Percentiles rank a stretch among this genome's conserved stretches.
These are phyloP conservation scores for Apocynum venetum DNA, from an alignment of 257 asterid species.

Conservation along the genomic window DNA sequence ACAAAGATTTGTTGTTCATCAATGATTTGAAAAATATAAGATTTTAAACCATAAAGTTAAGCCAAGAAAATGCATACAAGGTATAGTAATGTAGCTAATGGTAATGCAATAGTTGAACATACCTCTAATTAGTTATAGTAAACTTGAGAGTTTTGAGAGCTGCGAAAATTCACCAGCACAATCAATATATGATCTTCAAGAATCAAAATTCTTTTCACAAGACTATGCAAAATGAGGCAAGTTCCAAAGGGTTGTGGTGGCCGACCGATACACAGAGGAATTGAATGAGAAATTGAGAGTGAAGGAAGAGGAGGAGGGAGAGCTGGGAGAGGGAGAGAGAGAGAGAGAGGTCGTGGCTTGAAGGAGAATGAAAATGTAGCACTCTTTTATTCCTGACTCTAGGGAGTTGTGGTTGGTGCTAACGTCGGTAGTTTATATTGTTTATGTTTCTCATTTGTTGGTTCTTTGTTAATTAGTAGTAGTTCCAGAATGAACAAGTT, in stretches of 20 bases:
- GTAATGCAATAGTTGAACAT: background rate
- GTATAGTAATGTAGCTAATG: background rate
- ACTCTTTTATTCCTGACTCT: constrained; percentile 29
- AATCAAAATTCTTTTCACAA: too few relatives aligned
- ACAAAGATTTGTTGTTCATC: background rate
- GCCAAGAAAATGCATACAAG: too few relatives aligned
- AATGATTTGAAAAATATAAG: background rate
- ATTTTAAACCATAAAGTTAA: too few relatives aligned
- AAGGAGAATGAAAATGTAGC: constrained; percentile 27
- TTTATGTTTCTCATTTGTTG: constrained; percentile 3
- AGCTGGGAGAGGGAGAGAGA: background rate
- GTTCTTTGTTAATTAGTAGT: constrained; percentile 2
- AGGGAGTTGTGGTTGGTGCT: constrained; percentile 31
- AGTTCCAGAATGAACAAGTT: constrained; percentile 12
- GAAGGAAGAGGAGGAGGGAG: background rate
- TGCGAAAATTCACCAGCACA: background rate
- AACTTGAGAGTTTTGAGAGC: background rate
- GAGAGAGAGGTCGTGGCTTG: constrained; percentile 19
- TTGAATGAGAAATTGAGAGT: background rate
- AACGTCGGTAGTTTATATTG: constrained; percentile 21
- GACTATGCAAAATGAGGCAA: too few relatives aligned
- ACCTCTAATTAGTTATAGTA: constrained; percentile 2
- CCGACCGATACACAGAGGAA: background rate
- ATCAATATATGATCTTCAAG: background rate
- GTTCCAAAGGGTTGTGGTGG: background rate